These are phyloP conservation scores for Pulicaria dysenterica DNA, from an alignment of 129 eudicot genomes.

Conservation along the genomic window DNA sequence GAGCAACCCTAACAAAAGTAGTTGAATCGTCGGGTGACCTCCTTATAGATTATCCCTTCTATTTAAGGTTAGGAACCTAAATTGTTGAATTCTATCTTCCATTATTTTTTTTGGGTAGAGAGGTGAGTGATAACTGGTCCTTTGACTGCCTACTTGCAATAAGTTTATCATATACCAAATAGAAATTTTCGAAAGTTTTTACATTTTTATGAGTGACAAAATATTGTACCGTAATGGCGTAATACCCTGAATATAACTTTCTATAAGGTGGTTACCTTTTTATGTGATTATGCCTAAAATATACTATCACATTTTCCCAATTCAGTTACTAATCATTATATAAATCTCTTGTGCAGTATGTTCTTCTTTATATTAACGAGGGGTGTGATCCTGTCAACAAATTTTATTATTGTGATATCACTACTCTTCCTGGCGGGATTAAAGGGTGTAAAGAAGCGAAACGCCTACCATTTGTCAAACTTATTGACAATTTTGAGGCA, in stretches of 20 bases:
- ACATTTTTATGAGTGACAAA: neutral
- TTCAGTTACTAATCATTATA: neutral
- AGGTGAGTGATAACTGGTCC: no score
- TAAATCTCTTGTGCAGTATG: constrained; percentile 63
- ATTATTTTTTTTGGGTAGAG: neutral
- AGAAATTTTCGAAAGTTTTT: neutral
- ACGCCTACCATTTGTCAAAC: constrained; percentile 77
- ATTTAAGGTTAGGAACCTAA: neutral
- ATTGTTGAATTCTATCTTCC: no score
- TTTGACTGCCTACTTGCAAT: no score
- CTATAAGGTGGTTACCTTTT: neutral
- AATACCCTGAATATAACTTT: no score
- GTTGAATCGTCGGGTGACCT: no score
- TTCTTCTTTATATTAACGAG: constrained; percentile 56
- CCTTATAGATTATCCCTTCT: no score
- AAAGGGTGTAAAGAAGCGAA: constrained; percentile 55
- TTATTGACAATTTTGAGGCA: constrained; percentile 85
- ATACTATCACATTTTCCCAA: neutral
- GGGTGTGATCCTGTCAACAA: constrained; percentile 90
- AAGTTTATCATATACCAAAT: neutral
- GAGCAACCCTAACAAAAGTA: no score
- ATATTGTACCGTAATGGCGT: no score
- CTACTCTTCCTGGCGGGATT: constrained; percentile 65
- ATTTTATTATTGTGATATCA: constrained; percentile 77
- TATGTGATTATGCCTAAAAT: neutral